Evolutionary conservation across 2,329 filamentous ascomycete genomes (phyloP), one percentile per base, ranked within the genome.

Genomic region (Colletotrichum lindemuthianum): DNA sequence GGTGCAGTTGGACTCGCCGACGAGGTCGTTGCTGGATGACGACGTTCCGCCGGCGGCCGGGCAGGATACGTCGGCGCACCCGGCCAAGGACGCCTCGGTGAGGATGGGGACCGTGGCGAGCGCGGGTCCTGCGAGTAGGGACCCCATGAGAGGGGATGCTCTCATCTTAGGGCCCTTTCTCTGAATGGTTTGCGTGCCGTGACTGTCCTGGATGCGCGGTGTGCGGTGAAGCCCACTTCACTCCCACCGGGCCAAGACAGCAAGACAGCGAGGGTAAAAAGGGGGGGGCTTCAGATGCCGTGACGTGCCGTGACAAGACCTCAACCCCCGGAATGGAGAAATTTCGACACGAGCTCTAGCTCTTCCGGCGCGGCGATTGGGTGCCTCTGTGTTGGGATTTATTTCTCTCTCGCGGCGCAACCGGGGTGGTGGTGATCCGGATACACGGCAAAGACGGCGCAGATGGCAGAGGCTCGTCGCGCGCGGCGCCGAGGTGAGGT

Each of bases 1-100:
- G 36, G 63, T 63, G 47, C 63, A 65, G 58, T 65, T 65, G 13
- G 63, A 65, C 51, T 65, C 63, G 51, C 63, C 58, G 51, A 65
- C 63, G 24, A 65, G 41, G 47, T 65, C 58, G 11, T 52, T 40
- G 40, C 51, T 24, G 24, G 24, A 24, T 24, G 24, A 24, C 24
- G 24, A 24, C 24, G 24, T 24, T 24, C 24, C 63, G 39, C 48
- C 41, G 36, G 58, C 63, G 58, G 52, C 24, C 63, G 63, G 63
- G 16, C 63, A 65, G 32, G 51, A 55, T 8, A 65, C 47, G 36
- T 65, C 58, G 63, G 57, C 58, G 47, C 63, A 65, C 51, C 63
- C 58, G 36, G 37, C 41, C 32, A 65, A 52, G 6, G 63, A 43
- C 45, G 57, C 63, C 59, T 65, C 63, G 51, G 63, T 65, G 16